A percentile compares a stretch with the other conserved stretches of the same genome.
phyloP scores from a whole-genome alignment of 2,329 filamentous ascomycete genomes.

The Neofusicoccum umdonicola region DNA sequence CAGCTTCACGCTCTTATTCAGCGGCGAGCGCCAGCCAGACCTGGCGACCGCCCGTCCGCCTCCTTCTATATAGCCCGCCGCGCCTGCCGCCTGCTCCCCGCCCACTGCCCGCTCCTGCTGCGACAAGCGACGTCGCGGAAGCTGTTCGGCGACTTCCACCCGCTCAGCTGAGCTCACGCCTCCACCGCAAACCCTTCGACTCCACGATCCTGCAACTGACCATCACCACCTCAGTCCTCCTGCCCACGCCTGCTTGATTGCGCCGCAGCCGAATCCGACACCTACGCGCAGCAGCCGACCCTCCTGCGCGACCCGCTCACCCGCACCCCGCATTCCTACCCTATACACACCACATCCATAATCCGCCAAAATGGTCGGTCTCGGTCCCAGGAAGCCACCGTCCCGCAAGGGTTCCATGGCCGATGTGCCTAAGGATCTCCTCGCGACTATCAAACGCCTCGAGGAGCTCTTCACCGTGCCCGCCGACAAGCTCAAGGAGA shows the following conservation, averaged over 20 bases:
- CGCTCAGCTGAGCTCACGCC: slow-evolving; percentile 17
- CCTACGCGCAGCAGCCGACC: neutral
- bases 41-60: neutral
- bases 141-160: slow-evolving; percentile 8
- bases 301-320: neutral
- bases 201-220: neutral
- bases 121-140: neutral
- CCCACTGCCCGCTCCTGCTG: neutral
- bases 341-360: neutral
- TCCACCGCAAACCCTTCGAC: neutral
- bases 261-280: neutral
- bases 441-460: slow-evolving; percentile 75
- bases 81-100: neutral
- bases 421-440: slow-evolving; percentile 82
- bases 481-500: slow-evolving; percentile 76
- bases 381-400: slow-evolving; percentile 62
- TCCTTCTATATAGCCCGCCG: neutral
- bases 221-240: neutral
- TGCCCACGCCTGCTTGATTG: neutral
- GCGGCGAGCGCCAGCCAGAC: neutral
- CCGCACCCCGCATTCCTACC: neutral
- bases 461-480: slow-evolving; percentile 83
- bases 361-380: slow-evolving; percentile 58
- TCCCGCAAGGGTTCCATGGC: slow-evolving; percentile 85
- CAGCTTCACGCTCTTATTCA: slow-evolving; percentile 7